phyloP scores from a whole-genome alignment of 805 yeast species.

The Candida sonorensis region DNA sequence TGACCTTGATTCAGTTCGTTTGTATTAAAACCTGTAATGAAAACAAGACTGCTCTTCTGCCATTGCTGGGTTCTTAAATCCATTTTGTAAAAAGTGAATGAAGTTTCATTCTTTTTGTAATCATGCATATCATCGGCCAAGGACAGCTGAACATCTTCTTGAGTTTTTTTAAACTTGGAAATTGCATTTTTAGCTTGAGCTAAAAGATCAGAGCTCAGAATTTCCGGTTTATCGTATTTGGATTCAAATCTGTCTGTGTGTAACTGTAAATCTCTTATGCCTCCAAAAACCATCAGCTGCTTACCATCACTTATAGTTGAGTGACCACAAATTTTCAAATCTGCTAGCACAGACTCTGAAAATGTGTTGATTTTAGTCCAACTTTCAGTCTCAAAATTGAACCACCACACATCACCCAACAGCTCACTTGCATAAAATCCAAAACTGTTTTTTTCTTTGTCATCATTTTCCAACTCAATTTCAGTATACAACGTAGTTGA shows the following conservation, averaged over 20 bases:
- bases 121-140: background rate
- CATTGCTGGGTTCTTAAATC: constrained; percentile 18
- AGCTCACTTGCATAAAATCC: constrained; percentile 23
- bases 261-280: constrained; percentile 14
- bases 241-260: constrained; percentile 1
- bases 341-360: constrained; percentile 3
- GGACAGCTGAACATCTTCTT: too few species aligned
- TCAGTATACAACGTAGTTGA: constrained; percentile 22
- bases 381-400: constrained; percentile 34
- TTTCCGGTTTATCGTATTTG: background rate
- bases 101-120: background rate
- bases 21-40: background rate
- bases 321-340: constrained; percentile 23
- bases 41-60: constrained; percentile 10
- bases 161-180: too few species aligned
- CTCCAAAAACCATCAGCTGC: constrained; percentile 20
- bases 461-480: too few species aligned
- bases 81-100: constrained; percentile 8
- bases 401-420: constrained; percentile 45
- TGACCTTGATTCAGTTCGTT: too few species aligned
- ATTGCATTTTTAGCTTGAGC: too few species aligned
- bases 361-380: constrained; percentile 30
- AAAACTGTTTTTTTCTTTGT: too few species aligned
- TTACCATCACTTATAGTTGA: constrained; percentile 11
- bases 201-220: too few species aligned